A percentile compares a stretch with the other conserved stretches of the same genome.
phyloP scores from a whole-genome alignment of 495 filamentous ascomycete genomes.

The Daldinia childiae region DNA sequence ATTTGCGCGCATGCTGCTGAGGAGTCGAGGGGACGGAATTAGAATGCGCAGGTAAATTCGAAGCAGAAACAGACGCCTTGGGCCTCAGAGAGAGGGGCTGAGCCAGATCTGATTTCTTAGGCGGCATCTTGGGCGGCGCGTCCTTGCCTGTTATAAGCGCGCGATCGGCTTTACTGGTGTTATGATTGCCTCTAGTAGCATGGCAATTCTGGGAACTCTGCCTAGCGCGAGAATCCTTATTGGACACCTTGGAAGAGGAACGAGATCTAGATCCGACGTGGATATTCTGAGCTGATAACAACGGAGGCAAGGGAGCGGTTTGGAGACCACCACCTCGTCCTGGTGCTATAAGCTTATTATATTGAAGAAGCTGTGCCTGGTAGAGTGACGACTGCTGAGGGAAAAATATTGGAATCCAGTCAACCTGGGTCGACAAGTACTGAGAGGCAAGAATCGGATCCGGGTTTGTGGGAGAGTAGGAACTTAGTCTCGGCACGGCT shows the following conservation, averaged over 20 bases:
- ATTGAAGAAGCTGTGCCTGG: conserved; percentile 63
- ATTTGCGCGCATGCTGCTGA: conserved; percentile 84
- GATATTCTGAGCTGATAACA: conserved; percentile 57
- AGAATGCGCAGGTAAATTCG: conserved; percentile 66
- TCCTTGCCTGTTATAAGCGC: conserved; percentile 65
- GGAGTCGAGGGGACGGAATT: conserved; percentile 95
- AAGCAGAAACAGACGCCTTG: conserved; percentile 46
- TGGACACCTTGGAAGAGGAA: conserved; percentile 63
- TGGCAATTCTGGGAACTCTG: conserved; percentile 61
- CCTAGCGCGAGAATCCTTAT: conserved; percentile 56
- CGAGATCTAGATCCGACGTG: conserved; percentile 59
- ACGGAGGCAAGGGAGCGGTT: conserved; percentile 56
- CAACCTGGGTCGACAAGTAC: conserved; percentile 52
- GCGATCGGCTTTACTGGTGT: conserved; percentile 63
- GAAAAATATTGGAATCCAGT: conserved; percentile 58
- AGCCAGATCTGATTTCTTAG: conserved; percentile 51
- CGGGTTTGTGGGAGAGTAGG: conserved; percentile 36
- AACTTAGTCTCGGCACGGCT: conserved; percentile 40
- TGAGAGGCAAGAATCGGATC: conserved; percentile 34
- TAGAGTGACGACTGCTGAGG: conserved; percentile 61
- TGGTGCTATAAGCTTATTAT: conserved; percentile 64
- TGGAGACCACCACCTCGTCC: conserved; percentile 60
- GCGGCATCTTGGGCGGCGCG: conserved; percentile 57
- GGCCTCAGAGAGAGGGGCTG: conserved; percentile 48
- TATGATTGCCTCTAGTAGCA: conserved; percentile 64